Percentiles rank a stretch among this genome's conserved stretches.
phyloP scores from a whole-genome alignment of 768 basidiomycete genomes.

The Lactarius pseudohatsudake region DNA sequence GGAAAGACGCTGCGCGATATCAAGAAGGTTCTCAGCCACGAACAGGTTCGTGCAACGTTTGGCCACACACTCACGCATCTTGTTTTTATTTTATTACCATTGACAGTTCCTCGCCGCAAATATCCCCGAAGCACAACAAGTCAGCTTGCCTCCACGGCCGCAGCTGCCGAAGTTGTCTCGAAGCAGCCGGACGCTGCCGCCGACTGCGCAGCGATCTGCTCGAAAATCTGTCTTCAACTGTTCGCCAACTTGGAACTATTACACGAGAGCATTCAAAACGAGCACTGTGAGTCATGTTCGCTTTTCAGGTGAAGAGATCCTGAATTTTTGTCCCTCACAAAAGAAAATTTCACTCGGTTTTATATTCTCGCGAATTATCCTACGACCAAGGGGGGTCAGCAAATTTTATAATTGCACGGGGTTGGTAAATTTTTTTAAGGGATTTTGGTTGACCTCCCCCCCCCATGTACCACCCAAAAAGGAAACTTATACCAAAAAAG shows the following conservation, averaged over 20 bases:
- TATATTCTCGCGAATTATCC: slow-evolving; percentile 51
- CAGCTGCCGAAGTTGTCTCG: slow-evolving; percentile 54
- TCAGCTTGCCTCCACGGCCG: slow-evolving; percentile 70
- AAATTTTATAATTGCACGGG: too few species aligned
- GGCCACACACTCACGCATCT: neutral
- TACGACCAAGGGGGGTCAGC: too few species aligned
- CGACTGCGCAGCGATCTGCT: slow-evolving; percentile 73
- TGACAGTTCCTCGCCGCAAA: slow-evolving; percentile 51
- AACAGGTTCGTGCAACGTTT: slow-evolving; percentile 54
- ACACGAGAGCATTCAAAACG: slow-evolving; percentile 62
- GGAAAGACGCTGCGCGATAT: slow-evolving; percentile 57
- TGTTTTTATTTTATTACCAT: too few species aligned
- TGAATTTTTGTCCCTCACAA: neutral
- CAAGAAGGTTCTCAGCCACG: slow-evolving; percentile 67
- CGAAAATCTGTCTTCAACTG: slow-evolving; percentile 56
- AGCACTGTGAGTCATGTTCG: slow-evolving; percentile 40
- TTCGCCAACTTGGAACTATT: slow-evolving; percentile 65
- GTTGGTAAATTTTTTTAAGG: too few species aligned
- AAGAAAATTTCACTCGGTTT: slow-evolving; percentile 73
- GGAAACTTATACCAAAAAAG: too few species aligned
- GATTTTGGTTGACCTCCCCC: too few species aligned
- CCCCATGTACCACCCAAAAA: too few species aligned
- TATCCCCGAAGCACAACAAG: slow-evolving; percentile 51
- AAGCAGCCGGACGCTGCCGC: slow-evolving; percentile 41
- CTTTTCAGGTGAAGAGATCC: neutral